Evolutionary conservation across 1,284 basidiomycete species (phyloP).

Genomic region (Vanrija humicola): DNA sequence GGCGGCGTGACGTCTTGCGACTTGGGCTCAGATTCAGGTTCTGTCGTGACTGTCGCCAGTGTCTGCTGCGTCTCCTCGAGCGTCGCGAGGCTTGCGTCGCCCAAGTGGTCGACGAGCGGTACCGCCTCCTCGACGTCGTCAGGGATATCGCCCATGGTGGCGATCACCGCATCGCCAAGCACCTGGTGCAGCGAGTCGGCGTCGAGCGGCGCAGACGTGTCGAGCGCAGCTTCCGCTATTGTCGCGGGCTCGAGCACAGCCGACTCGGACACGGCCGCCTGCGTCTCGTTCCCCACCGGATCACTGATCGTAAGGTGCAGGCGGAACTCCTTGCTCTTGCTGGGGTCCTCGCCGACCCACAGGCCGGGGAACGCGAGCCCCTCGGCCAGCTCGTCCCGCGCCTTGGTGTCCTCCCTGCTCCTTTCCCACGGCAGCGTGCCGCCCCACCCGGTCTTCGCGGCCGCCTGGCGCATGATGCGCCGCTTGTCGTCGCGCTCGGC

Average conservation of each 20-base stretch:
- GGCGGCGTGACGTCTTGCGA: background rate
- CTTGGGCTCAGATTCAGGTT: background rate
- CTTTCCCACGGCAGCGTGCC: slow-evolving; percentile 28
- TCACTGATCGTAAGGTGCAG: slow-evolving; percentile 28
- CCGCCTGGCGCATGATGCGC: slow-evolving; percentile 23
- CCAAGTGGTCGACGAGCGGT: background rate
- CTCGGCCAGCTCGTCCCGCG: slow-evolving; percentile 21
- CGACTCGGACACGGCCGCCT: background rate
- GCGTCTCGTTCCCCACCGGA: slow-evolving; percentile 10
- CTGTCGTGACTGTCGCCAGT: background rate
- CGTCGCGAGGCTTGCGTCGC: background rate
- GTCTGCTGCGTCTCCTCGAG: background rate
- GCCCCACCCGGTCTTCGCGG: slow-evolving; percentile 33
- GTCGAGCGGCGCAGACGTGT: background rate
- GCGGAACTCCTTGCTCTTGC: slow-evolving; percentile 36
- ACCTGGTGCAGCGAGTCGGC: background rate
- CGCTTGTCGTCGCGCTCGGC: slow-evolving; percentile 12
- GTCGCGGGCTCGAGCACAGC: background rate
- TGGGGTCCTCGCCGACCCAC: slow-evolving; percentile 32
- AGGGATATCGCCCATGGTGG: no score
- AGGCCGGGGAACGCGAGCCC: slow-evolving; percentile 39
- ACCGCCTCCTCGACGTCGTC: no score
- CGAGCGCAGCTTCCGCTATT: background rate
- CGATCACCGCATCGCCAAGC: no score
- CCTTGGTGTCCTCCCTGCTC: slow-evolving; percentile 12